Base-by-base conservation (phyloP, 2,329 filamentous ascomycete genomes). In the Aspergillus tubingensis region DNA sequence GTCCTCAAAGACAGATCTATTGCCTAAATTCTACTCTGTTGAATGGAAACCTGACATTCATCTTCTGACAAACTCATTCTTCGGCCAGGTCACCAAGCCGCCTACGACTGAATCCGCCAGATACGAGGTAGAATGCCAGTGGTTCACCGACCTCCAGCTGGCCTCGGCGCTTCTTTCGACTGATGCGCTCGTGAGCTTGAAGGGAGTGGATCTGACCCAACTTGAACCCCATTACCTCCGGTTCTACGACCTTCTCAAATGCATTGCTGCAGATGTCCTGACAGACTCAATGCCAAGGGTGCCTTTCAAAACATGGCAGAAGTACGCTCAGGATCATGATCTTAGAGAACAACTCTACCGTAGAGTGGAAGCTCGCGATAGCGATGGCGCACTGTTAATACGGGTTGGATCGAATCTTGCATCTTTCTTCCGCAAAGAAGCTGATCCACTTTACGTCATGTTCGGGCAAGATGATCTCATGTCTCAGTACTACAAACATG, bases 391-490 rank as follows among this genome's bases (percentile, higher is more conserved):
- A 13, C 67, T 77, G 17, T 64, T 67, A 3, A 59, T 70, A 11
- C 70, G 73, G 13, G 69, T 74, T 61, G 74, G 74, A 0, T 57
- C 64, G 3, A 70, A 74, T n/a, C 72, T 76, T 43, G 67, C 62
- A 2, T 54, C 55, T 1, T 63, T 75, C 5, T 53, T 76, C 41
- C 63, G 63, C 13, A 63, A 70, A 21, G 64, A 75, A 54, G 55
- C 66, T 21, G 70, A 76, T 59, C 72, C 73, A 6, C 62, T 76
- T 7, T 51, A 73, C 57, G 57, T 77, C 38, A 74, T 76, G 71
- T 76, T 75, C 23, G 68, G 71, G 4, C 62, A 72, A 43, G 70
- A 72, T 25, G 61, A 68, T n/a, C 41, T 75, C 8, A 68, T 76
- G 64, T 67, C 74, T 38, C 57, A 60, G 0, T 66, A 70, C 15